Evolutionary conservation across 208 protist species (phyloP), one percentile per base, ranked within the genome.

Genomic region (Entamoeba dispar): DNA sequence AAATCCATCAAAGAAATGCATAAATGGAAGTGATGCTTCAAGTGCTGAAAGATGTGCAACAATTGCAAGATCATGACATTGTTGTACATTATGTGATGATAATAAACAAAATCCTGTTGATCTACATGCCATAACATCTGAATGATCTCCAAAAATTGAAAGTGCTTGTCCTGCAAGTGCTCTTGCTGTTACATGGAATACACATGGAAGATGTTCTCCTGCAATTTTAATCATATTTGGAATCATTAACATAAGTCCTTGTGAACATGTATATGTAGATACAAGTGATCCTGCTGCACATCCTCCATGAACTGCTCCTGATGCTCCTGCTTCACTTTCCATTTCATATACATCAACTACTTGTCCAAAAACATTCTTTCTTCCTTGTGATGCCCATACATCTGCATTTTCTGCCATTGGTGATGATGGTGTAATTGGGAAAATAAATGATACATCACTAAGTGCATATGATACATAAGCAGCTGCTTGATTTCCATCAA

Each of bases 211-310:
- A 1, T 96, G 91, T 93, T 97, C 96, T 19, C 96, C 96, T 34
- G 96, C 96, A 49, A 97, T 95, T 55, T 96, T 96, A 92, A 97
- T 97, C 94, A 97, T 95, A 73, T 97, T 97, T 31, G 96, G 96
- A 27, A 97, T 96, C 96, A 97, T 97, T 7, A 97, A 93, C 77
- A 97, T 77, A 19, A 97, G 91, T 31, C 96, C 96, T 92, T 97
- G 96, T 27, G 96, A 97, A 15, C 94, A 93, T 27, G 96, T 97
- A 73, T 95, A 97, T 51, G 96, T 97, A 5, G 93, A 92, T 27
- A 92, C 86, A 8, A 97, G 90, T 15, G 95, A 91, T 49, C 96
- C 96, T 22, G 93, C 61, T 31, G 50, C 51, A 43, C 93, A 27
- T 5, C 93, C 69, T 50, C 95, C 95, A 73, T 95, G 94, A 27